Percentiles rank a stretch among this genome's conserved stretches.
Conservation (phyloP, 2,329 filamentous ascomycete species). For the Epichloe gansuensis region DNA sequence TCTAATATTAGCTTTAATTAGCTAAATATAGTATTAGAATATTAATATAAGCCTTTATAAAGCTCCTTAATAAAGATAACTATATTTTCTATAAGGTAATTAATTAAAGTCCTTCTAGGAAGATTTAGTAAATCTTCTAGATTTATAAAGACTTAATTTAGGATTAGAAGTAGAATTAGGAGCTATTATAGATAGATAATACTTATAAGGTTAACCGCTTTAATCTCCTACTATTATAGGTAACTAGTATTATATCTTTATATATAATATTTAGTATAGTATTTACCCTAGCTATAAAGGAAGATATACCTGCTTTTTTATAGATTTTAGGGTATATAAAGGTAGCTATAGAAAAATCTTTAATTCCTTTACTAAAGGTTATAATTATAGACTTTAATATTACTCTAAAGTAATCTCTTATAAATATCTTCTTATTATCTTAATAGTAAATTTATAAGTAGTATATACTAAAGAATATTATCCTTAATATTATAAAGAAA, state of each 20-base stretch:
- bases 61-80: not conserved
- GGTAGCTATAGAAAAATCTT: not conserved
- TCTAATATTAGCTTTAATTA: not conserved
- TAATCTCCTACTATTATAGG: not conserved
- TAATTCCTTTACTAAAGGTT: not conserved
- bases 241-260: not conserved
- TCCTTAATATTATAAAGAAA: not conserved
- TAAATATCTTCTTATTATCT: not conserved
- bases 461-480: not conserved
- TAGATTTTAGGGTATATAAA: not conserved
- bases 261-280: not conserved
- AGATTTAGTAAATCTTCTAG: not conserved
- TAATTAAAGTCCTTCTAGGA: not conserved
- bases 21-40: not conserved
- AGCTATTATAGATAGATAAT: not conserved
- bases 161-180: not conserved
- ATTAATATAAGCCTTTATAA: constrained; percentile 1
- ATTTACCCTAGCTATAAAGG: not conserved
- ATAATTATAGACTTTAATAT: not conserved
- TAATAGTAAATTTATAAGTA: not conserved
- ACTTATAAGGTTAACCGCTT: constrained; percentile 1
- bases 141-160: not conserved
- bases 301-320: not conserved
- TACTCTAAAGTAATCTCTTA: not conserved
- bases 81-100: not conserved